These are phyloP conservation scores for Sporothrix luriei DNA, from an alignment of 2,329 filamentous ascomycete genomes.

Conservation along the genomic window DNA sequence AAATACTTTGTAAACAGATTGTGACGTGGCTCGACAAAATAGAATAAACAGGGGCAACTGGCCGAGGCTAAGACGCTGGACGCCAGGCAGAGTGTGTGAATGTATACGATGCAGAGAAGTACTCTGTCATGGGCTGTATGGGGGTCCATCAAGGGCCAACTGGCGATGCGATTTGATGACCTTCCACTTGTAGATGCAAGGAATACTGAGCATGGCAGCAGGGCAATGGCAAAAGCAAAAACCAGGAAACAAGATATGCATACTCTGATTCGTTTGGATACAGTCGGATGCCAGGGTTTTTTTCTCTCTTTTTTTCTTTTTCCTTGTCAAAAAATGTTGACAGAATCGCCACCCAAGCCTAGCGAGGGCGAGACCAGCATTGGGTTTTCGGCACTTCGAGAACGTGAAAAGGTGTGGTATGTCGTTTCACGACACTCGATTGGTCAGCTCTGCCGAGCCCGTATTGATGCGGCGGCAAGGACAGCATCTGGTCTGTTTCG, in stretches of 20 bases:
- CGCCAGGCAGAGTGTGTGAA: neutral
- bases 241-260: neutral
- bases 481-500: neutral
- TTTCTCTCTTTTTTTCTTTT: too few species aligned
- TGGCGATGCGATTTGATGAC: neutral
- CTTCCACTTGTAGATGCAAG: neutral
- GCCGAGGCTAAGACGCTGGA: neutral
- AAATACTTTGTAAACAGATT: neutral
- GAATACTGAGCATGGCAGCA: neutral
- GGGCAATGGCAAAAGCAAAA: neutral
- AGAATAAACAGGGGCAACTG: neutral
- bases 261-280: too few species aligned
- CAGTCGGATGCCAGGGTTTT: too few species aligned
- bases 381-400: neutral
- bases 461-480: neutral
- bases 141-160: neutral
- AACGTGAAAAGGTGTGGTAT: neutral
- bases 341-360: conserved; percentile 13
- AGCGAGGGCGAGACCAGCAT: neutral
- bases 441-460: neutral
- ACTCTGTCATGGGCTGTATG: neutral
- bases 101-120: neutral
- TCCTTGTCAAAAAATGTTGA: conserved; percentile 15
- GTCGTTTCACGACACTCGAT: neutral
- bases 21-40: neutral